Conservation (phyloP, 768 basidiomycete species). For the Rhodotorula paludigena region DNA sequence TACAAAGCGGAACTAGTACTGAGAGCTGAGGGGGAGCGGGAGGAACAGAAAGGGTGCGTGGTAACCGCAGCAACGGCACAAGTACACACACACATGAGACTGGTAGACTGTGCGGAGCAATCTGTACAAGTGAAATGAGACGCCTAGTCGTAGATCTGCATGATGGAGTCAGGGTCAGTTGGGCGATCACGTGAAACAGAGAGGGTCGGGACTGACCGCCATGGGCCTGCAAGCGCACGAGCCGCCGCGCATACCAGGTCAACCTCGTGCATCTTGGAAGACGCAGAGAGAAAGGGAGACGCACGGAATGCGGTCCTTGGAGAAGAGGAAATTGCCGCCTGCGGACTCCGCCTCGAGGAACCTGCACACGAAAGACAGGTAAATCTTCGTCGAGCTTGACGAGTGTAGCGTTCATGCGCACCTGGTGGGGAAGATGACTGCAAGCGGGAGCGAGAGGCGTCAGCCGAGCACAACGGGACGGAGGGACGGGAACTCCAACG, state of each 20-base stretch:
- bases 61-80: too few relatives aligned
- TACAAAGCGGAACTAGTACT: too few relatives aligned
- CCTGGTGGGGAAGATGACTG: conserved; percentile 33
- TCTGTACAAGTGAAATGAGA: too few relatives aligned
- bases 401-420: conserved; percentile 5
- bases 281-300: not conserved
- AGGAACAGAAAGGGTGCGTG: too few relatives aligned
- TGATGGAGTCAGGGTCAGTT: too few relatives aligned
- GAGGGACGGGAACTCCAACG: not conserved
- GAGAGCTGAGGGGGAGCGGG: too few relatives aligned
- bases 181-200: not conserved
- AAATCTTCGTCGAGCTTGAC: not conserved
- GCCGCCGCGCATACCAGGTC: too few relatives aligned
- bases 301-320: conserved; percentile 59
- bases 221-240: not conserved
- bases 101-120: too few relatives aligned
- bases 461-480: not conserved
- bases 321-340: conserved; percentile 88
- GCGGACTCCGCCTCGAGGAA: conserved; percentile 92
- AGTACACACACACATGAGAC: too few relatives aligned
- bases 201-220: conserved; percentile 1
- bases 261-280: not conserved
- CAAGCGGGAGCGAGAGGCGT: not conserved
- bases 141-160: conserved; percentile 21
- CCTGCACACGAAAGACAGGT: conserved; percentile 53